Evolutionary conservation across 495 filamentous ascomycete species (phyloP), one percentile per base, ranked within the genome.

Genomic region (Aspergillus affinis): DNA sequence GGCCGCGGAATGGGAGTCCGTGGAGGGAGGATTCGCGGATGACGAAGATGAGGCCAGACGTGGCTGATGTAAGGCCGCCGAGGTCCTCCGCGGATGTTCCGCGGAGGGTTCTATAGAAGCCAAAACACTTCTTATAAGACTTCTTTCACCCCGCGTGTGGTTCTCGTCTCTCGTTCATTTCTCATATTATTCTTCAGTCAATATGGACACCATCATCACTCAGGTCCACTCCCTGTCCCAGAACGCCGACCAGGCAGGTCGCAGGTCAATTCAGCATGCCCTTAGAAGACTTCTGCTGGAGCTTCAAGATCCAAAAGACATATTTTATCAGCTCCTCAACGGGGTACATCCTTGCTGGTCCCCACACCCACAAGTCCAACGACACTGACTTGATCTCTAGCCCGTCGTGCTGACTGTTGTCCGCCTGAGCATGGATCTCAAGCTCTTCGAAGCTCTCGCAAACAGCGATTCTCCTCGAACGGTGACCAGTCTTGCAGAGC

Each of bases 371-470:
- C 6, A 10, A 32, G 10, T 32, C 7, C 6, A 32, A 6, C 3
- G 6, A 10, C 12, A 41, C 36, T 41, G 36, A 41, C 13, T 1
- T 41, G 10, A 41, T 4, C n/a, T 19, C n/a, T 10, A 75, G 72
- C 57, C 56, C n/a, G 17, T 73, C 4, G 54, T 61, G 6, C 54
- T 62, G 32, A 61, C 64, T 5, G 60, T 64, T 21, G 50, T 73
- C 19, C 69, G 72, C 48, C 44, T 78, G 15, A 71, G 69, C 0
- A 59, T 70, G 12, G 74, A 81, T 21, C 51, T 77, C 10, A 65
- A 65, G 6, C 23, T 81, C 0, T 78, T 82, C 48, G 58, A 65
- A 2, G 23, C 56, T 0, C 62, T 81, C 18, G 48, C 67, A 7
- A 62, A 65, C 29, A 58, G 49, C 2, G 55, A 72, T 26, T 18